Percentiles rank a stretch among this genome's conserved stretches.
Conservation (phyloP, 331 rosid genomes). For the Quercus phellos region DNA sequence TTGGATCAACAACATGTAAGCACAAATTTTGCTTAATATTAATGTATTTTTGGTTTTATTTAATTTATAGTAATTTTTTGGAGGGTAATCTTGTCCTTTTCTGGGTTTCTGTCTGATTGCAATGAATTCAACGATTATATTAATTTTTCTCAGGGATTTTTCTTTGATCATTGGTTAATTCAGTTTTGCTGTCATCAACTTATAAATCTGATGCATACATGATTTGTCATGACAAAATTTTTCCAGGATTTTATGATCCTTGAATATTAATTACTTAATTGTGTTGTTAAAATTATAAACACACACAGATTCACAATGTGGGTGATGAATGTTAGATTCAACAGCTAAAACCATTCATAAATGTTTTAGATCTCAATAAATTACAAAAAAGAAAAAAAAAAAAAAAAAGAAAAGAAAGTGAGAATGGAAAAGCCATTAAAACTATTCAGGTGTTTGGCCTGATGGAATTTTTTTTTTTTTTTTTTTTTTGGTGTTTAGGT, state of each 20-base stretch:
- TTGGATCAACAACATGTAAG: slow-evolving; percentile 29
- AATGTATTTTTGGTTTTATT: neutral
- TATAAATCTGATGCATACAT: neutral
- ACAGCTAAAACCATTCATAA: neutral
- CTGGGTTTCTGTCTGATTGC: slow-evolving; percentile 1
- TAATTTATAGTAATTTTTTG: neutral
- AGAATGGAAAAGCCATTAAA: no score
- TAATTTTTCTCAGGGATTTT: neutral
- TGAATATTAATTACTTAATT: neutral
- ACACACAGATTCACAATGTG: slow-evolving; percentile 15
- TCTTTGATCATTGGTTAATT: neutral
- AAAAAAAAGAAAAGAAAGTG: no score
- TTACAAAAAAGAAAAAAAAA: no score
- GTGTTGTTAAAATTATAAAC: neutral
- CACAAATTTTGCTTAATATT: neutral
- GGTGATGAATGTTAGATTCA: slow-evolving; percentile 4
- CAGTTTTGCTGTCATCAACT: neutral
- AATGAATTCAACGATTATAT: neutral
- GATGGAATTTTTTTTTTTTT: neutral
- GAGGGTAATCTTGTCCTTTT: neutral
- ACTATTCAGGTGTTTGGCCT: neutral
- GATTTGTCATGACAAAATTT: neutral
- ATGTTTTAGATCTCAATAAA: neutral
- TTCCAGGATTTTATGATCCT: neutral
- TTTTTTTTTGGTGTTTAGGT: neutral